Base-by-base conservation (phyloP, 805 yeast genomes). In the Starmerella bombicola region DNA sequence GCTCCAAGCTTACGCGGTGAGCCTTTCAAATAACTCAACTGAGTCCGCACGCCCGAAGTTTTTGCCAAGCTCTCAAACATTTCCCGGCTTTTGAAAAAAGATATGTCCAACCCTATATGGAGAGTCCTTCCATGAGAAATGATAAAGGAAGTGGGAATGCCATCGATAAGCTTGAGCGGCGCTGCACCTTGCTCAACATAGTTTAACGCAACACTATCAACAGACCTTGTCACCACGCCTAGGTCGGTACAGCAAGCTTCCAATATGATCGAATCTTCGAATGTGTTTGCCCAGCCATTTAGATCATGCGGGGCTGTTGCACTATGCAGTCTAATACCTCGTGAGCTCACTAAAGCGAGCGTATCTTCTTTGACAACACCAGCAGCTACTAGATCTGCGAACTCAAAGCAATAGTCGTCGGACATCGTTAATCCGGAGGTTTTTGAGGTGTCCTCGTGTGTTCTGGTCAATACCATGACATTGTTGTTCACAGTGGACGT, bases 251-350 rank as follows among this genome's bases (percentile, higher is more conserved):
- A 17, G 6, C 18, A 19, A 0, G 43, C 42, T 8, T 34, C 43
- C 4, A 42, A 23, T 2, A 38, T 31, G 10, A 29, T 7, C n/a
- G 22, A 30, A 8, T 24, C n/a, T 13, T 12, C 17, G 10, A n/a
- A 20, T 3, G 30, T 16, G 16, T 16, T 5, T 19, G 34, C 20
- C 16, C 19, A 8, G 9, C 18, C 25, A 5, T 38, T 3, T 3
- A n/a, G n/a, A 9, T 4, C 7, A n/a, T 9, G 15, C 4, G 46
- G 43, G 7, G 30, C 17, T 3, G 32, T 10, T 2, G 29, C 17
- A n/a, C 26, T 31, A 6, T 32, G 30, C 4, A 39, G 19, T 22
- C 39, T 36, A 13, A 43, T 35, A 8, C 15, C 28, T 2, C 4
- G 17, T 2, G 43, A 25, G n/a, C 36, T 33, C 2, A 26, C 35